These are phyloP conservation scores for Saccharomyces mikatae DNA, from an alignment of 805 yeast genomes.

Conservation along the genomic window DNA sequence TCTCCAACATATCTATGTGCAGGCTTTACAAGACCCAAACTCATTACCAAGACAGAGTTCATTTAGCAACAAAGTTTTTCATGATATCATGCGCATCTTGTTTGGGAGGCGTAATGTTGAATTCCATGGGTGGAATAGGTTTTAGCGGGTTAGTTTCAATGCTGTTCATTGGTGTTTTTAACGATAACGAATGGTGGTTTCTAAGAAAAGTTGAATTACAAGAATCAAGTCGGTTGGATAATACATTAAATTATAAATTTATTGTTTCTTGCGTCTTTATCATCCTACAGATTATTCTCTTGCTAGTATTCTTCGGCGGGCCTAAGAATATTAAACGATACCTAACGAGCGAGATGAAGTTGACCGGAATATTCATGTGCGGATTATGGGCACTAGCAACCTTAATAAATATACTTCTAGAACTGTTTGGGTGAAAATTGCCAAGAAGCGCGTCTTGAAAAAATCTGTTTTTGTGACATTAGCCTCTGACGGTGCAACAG, in stretches of 20 bases:
- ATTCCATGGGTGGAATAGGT: slow-evolving; percentile 76
- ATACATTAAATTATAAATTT: slow-evolving; percentile 16
- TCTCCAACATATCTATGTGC: slow-evolving; percentile 80
- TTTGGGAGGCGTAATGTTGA: slow-evolving; percentile 83
- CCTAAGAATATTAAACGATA: slow-evolving; percentile 6
- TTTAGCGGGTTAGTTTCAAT: slow-evolving; percentile 52
- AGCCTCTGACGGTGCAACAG: background rate
- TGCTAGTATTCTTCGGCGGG: slow-evolving; percentile 16
- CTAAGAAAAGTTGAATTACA: slow-evolving; percentile 16
- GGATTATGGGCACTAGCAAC: slow-evolving; percentile 24
- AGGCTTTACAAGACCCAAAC: slow-evolving; percentile 35
- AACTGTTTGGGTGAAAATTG: slow-evolving; percentile 7
- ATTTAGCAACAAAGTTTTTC: slow-evolving; percentile 53
- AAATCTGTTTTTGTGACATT: background rate
- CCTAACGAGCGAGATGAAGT: slow-evolving; percentile 10
- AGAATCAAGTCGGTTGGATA: slow-evolving; percentile 3
- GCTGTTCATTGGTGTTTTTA: slow-evolving; percentile 15
- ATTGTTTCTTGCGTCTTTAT: slow-evolving; percentile 21
- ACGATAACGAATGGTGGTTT: slow-evolving; percentile 17
- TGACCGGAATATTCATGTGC: slow-evolving; percentile 21
- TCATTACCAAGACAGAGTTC: slow-evolving; percentile 9
- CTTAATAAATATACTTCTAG: slow-evolving; percentile 18
- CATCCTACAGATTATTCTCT: slow-evolving; percentile 15
- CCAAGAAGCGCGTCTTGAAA: background rate
- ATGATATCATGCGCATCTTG: slow-evolving; percentile 90